Percentiles rank a stretch among this genome's conserved stretches.
Conservation (phyloP, 2,329 filamentous ascomycete species). For the Alternaria viburni region DNA sequence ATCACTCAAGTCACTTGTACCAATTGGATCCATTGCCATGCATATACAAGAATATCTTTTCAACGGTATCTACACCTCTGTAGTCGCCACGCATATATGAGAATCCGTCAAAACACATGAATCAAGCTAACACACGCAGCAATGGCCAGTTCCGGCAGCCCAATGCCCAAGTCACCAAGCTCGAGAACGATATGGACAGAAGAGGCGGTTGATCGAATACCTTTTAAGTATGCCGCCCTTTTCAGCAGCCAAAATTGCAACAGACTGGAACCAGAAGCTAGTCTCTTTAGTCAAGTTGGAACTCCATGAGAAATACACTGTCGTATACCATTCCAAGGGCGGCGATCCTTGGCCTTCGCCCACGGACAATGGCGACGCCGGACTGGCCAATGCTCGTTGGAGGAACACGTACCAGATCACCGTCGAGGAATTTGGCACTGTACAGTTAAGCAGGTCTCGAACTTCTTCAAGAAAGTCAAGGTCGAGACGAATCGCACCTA, state of each 20-base stretch:
- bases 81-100: not conserved
- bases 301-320: constrained; percentile 16
- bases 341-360: constrained; percentile 28
- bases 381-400: constrained; percentile 18
- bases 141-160: constrained; percentile 41
- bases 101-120: not conserved
- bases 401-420: constrained; percentile 24
- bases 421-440: constrained; percentile 31
- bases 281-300: constrained; percentile 33
- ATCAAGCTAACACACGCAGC: constrained; percentile 13
- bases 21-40: not conserved
- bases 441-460: constrained; percentile 24
- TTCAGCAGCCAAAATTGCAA: constrained; percentile 38
- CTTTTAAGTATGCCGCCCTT: constrained; percentile 48
- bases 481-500: constrained; percentile 51
- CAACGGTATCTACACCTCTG: not conserved
- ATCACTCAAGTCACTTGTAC: not conserved
- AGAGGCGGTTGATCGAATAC: constrained; percentile 56
- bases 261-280: constrained; percentile 47
- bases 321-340: constrained; percentile 39
- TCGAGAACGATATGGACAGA: constrained; percentile 46
- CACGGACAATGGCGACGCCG: constrained; percentile 20
- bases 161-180: constrained; percentile 38
- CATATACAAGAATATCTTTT: not conserved
- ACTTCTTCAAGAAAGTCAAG: constrained; percentile 49